A percentile compares a stretch with the other conserved stretches of the same genome.
phyloP scores from a whole-genome alignment of 805 yeast genomes.

The Ogataea glucozyma region DNA sequence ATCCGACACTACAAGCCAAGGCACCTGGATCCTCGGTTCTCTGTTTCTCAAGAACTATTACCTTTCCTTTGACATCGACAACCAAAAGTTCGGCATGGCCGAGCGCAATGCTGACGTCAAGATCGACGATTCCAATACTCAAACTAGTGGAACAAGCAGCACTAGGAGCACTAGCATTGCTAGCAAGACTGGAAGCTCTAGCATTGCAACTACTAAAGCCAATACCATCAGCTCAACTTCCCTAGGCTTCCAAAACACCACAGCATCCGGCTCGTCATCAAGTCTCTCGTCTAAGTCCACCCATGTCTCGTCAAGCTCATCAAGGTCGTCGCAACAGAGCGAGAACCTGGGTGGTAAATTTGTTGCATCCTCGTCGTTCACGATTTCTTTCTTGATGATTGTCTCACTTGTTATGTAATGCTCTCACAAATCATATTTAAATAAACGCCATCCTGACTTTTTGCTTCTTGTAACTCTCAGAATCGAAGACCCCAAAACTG shows the following conservation, averaged over 20 bases:
- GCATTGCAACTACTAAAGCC: background rate
- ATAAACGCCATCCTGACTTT: background rate
- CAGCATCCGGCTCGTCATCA: background rate
- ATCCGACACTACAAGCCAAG: conserved; percentile 38
- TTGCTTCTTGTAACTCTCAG: background rate
- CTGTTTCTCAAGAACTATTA: conserved; percentile 56
- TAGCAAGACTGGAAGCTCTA: background rate
- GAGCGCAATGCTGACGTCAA: conserved; percentile 36
- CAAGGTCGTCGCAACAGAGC: background rate
- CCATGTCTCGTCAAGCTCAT: background rate
- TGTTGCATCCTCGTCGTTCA: background rate
- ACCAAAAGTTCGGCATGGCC: conserved; percentile 57
- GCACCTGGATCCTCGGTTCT: conserved; percentile 66
- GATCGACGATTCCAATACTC: background rate
- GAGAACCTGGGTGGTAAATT: background rate
- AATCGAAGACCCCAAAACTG: too few relatives aligned
- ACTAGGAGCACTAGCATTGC: conserved; percentile 1
- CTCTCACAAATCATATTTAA: background rate
- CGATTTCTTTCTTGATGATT: background rate
- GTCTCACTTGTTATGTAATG: conserved; percentile 1
- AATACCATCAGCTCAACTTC: background rate
- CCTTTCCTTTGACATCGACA: conserved; percentile 56
- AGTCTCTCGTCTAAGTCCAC: conserved; percentile 1
- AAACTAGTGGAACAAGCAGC: background rate
- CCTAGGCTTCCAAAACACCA: background rate